phyloP scores from a whole-genome alignment of 768 basidiomycete genomes.

The Leccinum ochraceum region DNA sequence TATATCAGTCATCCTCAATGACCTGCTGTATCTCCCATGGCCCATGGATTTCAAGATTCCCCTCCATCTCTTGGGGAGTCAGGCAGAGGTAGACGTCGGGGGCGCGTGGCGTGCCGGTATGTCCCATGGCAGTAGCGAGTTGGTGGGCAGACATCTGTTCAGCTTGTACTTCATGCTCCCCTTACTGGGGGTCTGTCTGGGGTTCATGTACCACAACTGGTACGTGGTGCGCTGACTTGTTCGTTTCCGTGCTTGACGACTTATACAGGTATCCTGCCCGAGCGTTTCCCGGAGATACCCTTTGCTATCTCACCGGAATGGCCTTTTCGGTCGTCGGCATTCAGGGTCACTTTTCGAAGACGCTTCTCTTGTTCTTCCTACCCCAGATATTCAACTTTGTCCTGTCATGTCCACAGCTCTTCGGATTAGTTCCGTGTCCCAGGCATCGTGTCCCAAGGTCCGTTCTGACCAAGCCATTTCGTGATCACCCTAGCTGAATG shows the following conservation, averaged over 20 bases:
- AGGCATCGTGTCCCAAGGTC: conserved; percentile 91
- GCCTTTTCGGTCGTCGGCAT: conserved; percentile 98
- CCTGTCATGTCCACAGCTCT: conserved; percentile 91
- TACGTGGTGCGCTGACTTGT: conserved; percentile 37
- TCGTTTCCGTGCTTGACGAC: background rate
- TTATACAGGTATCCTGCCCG: conserved; percentile 89
- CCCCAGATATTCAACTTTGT: conserved; percentile 99
- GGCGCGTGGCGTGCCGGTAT: conserved; percentile 84
- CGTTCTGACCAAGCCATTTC: conserved; percentile 21
- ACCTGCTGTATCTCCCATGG: conserved; percentile 93
- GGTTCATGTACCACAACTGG: conserved; percentile 97
- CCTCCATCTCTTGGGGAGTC: conserved; percentile 65
- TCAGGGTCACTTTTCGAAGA: conserved; percentile 97
- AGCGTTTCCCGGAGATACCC: conserved; percentile 94
- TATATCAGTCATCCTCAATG: conserved; percentile 87
- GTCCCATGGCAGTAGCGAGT: conserved; percentile 80
- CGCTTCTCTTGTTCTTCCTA: conserved; percentile 92
- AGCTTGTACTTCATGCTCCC: conserved; percentile 98
- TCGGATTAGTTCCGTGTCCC: conserved; percentile 91
- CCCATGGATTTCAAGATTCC: conserved; percentile 73
- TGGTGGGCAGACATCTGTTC: conserved; percentile 93
- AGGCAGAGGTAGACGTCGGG: conserved; percentile 68
- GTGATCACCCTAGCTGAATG: background rate
- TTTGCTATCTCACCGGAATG: conserved; percentile 98
- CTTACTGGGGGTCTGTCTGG: conserved; percentile 84